These are phyloP conservation scores for Pythium aristosporum DNA, from an alignment of 352 stramenopile genomes.

Conservation along the genomic window DNA sequence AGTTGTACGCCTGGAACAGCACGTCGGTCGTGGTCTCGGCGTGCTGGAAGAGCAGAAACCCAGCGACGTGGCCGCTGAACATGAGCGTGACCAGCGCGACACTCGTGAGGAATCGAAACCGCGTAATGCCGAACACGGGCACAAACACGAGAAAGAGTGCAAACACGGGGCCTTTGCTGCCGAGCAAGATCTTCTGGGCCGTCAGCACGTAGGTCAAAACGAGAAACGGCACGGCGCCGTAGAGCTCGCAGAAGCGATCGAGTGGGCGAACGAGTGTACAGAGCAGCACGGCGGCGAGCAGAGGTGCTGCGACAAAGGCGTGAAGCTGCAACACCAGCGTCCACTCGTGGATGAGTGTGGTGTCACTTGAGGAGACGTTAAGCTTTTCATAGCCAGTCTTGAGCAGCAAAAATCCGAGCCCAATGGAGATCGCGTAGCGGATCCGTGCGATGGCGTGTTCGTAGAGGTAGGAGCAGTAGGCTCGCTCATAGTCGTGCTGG, in stretches of 20 bases:
- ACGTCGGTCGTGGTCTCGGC: slow-evolving; percentile 35
- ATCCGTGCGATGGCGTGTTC: slow-evolving; percentile 34
- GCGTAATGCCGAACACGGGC: slow-evolving; percentile 45
- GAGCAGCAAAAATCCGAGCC: slow-evolving; percentile 29
- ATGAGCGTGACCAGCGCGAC: slow-evolving; percentile 28
- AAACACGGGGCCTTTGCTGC: slow-evolving; percentile 34
- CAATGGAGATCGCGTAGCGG: slow-evolving; percentile 36
- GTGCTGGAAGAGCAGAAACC: slow-evolving; percentile 26
- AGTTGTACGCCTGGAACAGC: slow-evolving; percentile 44
- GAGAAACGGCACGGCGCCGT: slow-evolving; percentile 36
- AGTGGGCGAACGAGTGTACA: slow-evolving; percentile 29
- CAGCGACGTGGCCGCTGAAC: slow-evolving; percentile 30
- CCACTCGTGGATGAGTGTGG: neutral
- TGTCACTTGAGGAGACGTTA: slow-evolving; percentile 1
- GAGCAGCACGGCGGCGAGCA: slow-evolving; percentile 18
- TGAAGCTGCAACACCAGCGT: slow-evolving; percentile 25
- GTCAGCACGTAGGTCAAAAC: slow-evolving; percentile 30
- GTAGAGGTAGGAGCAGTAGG: slow-evolving; percentile 32
- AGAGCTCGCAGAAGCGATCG: slow-evolving; percentile 32
- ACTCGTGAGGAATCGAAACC: slow-evolving; percentile 41
- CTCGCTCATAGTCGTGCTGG: slow-evolving; percentile 29
- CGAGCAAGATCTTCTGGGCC: slow-evolving; percentile 36
- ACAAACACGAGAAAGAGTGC: slow-evolving; percentile 42
- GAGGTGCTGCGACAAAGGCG: slow-evolving; percentile 23
- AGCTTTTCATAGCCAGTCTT: slow-evolving; percentile 31